These are phyloP conservation scores for Suillus fuscotomentosus DNA, from an alignment of 768 basidiomycete species.

Conservation along the genomic window DNA sequence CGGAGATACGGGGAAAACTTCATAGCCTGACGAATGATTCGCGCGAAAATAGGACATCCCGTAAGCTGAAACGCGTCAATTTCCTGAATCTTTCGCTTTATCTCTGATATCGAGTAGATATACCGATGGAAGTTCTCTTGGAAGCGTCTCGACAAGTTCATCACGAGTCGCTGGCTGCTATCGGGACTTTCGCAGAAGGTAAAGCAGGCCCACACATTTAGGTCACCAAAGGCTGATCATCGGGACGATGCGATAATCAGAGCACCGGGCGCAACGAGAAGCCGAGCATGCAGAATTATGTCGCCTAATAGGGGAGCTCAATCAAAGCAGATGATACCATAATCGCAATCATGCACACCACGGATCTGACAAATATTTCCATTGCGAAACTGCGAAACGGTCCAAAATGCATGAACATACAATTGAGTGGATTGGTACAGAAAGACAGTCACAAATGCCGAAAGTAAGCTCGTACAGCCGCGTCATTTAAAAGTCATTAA, in stretches of 20 bases:
- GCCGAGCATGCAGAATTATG: neutral
- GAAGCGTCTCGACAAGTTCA: conserved; percentile 7
- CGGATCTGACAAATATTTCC: neutral
- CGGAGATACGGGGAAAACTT: conserved; percentile 1
- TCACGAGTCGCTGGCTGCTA: conserved; percentile 8
- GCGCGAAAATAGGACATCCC: neutral
- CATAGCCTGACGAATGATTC: neutral
- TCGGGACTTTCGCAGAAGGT: conserved; percentile 6
- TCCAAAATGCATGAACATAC: conserved; percentile 14
- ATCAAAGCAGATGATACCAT: neutral
- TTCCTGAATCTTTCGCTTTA: neutral
- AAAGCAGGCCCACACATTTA: neutral
- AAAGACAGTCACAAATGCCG: conserved; percentile 18
- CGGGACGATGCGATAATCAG: conserved; percentile 10
- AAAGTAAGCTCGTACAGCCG: conserved; percentile 18
- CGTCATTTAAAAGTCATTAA: conserved; percentile 23
- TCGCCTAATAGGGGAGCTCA: neutral
- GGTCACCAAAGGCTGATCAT: conserved; percentile 5
- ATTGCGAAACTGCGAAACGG: neutral
- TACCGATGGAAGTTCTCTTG: conserved; percentile 4
- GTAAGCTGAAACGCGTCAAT: neutral
- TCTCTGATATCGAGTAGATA: neutral
- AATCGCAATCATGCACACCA: neutral
- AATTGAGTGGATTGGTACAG: conserved; percentile 24
- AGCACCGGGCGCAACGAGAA: conserved; percentile 3